phyloP scores from a whole-genome alignment of 2,329 filamentous ascomycete species.

The Talaromyces islandicus region DNA sequence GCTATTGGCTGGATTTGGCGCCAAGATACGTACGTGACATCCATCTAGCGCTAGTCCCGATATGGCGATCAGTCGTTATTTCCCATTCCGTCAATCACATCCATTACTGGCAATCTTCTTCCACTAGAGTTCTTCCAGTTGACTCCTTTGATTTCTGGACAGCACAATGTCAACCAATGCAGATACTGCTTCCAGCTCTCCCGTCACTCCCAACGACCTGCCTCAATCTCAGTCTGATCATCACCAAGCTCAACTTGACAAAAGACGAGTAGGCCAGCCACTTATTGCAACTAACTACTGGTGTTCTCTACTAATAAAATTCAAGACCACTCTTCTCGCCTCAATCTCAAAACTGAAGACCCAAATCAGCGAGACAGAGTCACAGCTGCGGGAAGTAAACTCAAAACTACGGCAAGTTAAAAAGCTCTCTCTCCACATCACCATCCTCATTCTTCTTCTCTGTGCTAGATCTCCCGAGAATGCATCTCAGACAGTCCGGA shows the following conservation, averaged over 20 bases:
- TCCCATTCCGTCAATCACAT: not conserved
- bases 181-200: not conserved
- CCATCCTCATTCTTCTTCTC: not conserved
- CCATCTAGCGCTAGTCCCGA: not conserved
- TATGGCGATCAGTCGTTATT: not conserved
- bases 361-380: constrained; percentile 36
- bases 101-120: not conserved
- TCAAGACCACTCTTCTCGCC: constrained; percentile 13
- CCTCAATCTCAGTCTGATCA: not conserved
- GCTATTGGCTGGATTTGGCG: not conserved
- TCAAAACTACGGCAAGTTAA: constrained; percentile 26
- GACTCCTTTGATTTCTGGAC: not conserved
- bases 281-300: not conserved
- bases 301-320: not conserved
- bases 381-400: constrained; percentile 27
- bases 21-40: not conserved
- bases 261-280: constrained; percentile 11
- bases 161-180: not conserved
- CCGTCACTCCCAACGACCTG: not conserved
- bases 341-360: constrained; percentile 38
- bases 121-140: not conserved
- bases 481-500: constrained; percentile 50
- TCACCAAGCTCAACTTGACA: constrained; percentile 8
- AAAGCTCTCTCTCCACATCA: not conserved
- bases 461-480: constrained; percentile 28